These are phyloP conservation scores for Leptodontidium sp. DNA, from an alignment of 2,329 filamentous ascomycete species.

Conservation along the genomic window DNA sequence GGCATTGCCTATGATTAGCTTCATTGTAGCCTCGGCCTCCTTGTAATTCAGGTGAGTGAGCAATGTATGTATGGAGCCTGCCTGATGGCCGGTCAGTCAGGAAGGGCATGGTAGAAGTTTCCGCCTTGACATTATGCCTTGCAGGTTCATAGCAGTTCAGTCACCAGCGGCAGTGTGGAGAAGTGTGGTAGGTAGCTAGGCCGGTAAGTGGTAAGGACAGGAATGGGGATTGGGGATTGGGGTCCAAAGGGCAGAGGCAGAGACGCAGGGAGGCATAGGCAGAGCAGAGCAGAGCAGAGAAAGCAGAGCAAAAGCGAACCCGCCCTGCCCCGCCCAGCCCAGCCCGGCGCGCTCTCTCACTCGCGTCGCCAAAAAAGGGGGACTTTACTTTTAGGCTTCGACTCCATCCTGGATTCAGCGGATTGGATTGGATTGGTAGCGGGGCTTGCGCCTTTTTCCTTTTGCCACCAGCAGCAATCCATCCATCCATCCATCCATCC, in stretches of 20 bases:
- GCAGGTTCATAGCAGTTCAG: slow-evolving; percentile 7
- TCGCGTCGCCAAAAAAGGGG: slow-evolving; percentile 3
- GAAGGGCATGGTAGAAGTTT: slow-evolving; percentile 16
- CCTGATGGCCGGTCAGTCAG: slow-evolving; percentile 16
- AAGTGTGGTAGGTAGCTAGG: not conserved
- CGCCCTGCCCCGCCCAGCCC: no score
- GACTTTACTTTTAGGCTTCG: slow-evolving; percentile 12
- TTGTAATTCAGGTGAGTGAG: slow-evolving; percentile 16
- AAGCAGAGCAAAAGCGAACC: no score
- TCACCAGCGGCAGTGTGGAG: not conserved
- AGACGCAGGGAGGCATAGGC: not conserved
- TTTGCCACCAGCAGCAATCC: not conserved
- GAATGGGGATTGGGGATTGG: not conserved
- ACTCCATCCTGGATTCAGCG: not conserved
- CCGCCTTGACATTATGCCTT: slow-evolving; percentile 15
- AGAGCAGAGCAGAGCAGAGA: not conserved
- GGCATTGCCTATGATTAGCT: slow-evolving; percentile 17
- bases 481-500: no score
- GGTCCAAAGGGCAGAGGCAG: slow-evolving; percentile 17
- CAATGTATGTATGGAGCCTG: slow-evolving; percentile 14
- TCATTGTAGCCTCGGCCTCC: slow-evolving; percentile 11
- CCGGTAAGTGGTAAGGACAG: not conserved
- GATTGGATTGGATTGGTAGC: not conserved
- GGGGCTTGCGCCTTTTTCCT: not conserved
- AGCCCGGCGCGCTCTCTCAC: not conserved